A percentile compares a stretch with the other conserved stretches of the same genome.
Conservation (phyloP, 768 basidiomycete species). For the Agaricus subrufescens region DNA sequence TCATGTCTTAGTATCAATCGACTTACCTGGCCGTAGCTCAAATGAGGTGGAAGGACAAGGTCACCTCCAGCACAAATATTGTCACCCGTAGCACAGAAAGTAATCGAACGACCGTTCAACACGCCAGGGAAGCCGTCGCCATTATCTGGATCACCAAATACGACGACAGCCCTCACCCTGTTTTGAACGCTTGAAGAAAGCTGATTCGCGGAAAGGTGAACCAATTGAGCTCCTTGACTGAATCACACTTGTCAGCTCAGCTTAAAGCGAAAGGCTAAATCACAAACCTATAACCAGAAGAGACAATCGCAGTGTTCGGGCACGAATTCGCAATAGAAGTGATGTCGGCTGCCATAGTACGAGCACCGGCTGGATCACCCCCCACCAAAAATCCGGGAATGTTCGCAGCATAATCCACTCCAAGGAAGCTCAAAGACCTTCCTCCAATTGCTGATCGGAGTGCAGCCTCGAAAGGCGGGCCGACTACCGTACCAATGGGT, state of each 20-base stretch:
- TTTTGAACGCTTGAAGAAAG: conserved; percentile 13
- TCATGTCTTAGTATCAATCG: background rate
- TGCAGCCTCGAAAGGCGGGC: conserved; percentile 29
- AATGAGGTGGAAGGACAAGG: conserved; percentile 20
- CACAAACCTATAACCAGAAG: conserved; percentile 28
- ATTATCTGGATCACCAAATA: conserved; percentile 28
- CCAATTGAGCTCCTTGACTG: conserved; percentile 24
- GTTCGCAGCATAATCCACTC: conserved; percentile 31
- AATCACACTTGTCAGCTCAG: background rate
- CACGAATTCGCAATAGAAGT: conserved; percentile 23
- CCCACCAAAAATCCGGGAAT: conserved; percentile 32
- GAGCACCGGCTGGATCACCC: conserved; percentile 28
- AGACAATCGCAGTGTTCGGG: conserved; percentile 27
- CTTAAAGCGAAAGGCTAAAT: background rate
- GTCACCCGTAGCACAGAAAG: conserved; percentile 26
- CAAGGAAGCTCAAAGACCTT: conserved; percentile 28
- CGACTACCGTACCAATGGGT: conserved; percentile 31
- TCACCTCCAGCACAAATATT: conserved; percentile 25
- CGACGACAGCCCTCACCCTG: conserved; percentile 14
- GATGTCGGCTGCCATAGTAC: conserved; percentile 30
- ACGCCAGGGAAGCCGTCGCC: conserved; percentile 23
- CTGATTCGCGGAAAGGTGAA: conserved; percentile 12
- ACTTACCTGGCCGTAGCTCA: conserved; percentile 19
- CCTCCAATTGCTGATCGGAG: conserved; percentile 23
- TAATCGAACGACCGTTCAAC: conserved; percentile 20